phyloP scores from a whole-genome alignment of 495 filamentous ascomycete genomes.

The Talaromyces ruber region DNA sequence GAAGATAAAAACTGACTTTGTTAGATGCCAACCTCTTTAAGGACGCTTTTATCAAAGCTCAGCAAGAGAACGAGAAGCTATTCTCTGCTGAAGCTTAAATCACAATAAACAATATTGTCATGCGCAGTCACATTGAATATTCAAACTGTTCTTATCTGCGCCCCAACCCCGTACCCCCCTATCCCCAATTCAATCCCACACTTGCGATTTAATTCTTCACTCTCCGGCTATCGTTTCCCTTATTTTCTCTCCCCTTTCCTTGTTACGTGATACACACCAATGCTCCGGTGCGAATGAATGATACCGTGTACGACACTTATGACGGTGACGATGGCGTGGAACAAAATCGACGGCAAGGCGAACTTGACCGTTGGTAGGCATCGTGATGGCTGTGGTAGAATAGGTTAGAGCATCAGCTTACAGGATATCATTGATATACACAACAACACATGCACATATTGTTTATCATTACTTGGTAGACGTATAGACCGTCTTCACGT shows the following conservation, averaged over 20 bases:
- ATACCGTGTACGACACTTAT: slow-evolving; percentile 1
- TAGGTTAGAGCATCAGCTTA: slow-evolving; percentile 2
- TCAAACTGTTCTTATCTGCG: neutral
- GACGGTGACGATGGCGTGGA: neutral
- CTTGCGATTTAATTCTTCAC: neutral
- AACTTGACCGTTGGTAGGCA: neutral
- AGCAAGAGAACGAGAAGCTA: slow-evolving; percentile 88
- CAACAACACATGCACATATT: slow-evolving; percentile 6
- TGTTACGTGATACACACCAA: slow-evolving; percentile 1
- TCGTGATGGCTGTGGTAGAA: slow-evolving; percentile 7
- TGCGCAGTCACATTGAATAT: slow-evolving; percentile 13
- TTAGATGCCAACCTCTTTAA: slow-evolving; percentile 97
- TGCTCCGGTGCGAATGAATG: slow-evolving; percentile 2
- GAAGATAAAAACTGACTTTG: slow-evolving; percentile 12
- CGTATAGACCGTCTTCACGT: neutral
- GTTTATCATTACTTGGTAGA: neutral
- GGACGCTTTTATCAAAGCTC: slow-evolving; percentile 95
- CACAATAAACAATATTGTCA: neutral
- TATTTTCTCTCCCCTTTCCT: neutral
- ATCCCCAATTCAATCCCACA: neutral
- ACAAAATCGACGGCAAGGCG: neutral
- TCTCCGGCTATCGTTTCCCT: slow-evolving; percentile 2
- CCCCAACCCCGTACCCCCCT: slow-evolving; percentile 5
- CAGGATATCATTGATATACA: slow-evolving; percentile 6
- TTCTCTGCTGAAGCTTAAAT: slow-evolving; percentile 48